phyloP scores from a whole-genome alignment of 2,329 filamentous ascomycete genomes.

The Penicillium janthinellum region DNA sequence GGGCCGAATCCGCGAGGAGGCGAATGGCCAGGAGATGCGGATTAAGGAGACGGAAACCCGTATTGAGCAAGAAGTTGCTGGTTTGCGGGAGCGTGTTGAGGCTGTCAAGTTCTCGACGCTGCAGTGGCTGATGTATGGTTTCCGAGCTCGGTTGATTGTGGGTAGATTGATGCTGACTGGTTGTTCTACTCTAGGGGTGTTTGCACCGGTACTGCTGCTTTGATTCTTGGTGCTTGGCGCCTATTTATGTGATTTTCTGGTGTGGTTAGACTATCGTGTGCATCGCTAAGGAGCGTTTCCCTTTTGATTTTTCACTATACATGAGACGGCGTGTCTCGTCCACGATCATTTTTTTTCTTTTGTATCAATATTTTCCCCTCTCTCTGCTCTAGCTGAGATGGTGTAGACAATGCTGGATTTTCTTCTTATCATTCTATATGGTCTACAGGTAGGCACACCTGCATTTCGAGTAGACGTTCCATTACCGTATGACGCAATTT shows the following conservation, averaged over 20 bases:
- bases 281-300: constrained; percentile 25
- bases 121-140: constrained; percentile 93
- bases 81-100: constrained; percentile 86
- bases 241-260: constrained; percentile 58
- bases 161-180: constrained; percentile 30
- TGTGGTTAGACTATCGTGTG: constrained; percentile 9
- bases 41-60: constrained; percentile 98
- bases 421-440: neutral
- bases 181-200: constrained; percentile 54
- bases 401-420: neutral
- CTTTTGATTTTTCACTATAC: constrained; percentile 7
- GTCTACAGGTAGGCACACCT: neutral
- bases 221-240: constrained; percentile 69
- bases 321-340: constrained; percentile 9
- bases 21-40: constrained; percentile 93
- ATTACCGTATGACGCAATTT: too few species aligned
- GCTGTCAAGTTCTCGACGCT: constrained; percentile 97
- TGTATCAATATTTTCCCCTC: constrained; percentile 17
- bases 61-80: constrained; percentile 96
- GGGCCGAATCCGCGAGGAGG: constrained; percentile 92
- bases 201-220: constrained; percentile 65
- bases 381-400: constrained; percentile 4
- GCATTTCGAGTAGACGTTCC: too few species aligned
- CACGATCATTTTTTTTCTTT: constrained; percentile 9
- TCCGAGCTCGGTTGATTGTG: neutral